Conservation (phyloP, 1,284 basidiomycete species). For the Coriolopsis trogii region DNA sequence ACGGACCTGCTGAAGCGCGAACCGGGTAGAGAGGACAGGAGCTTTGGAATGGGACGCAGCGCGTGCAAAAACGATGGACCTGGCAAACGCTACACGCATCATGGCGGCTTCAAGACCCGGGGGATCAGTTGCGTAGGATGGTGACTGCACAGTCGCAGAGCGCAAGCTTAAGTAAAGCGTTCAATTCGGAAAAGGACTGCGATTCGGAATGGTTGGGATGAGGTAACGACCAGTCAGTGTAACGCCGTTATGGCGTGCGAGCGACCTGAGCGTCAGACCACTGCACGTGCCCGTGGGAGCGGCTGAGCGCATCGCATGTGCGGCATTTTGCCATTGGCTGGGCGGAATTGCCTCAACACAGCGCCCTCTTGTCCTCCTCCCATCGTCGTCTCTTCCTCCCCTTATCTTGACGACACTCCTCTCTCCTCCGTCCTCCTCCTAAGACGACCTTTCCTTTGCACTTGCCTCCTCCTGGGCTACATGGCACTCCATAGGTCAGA, state of each 20-base stretch:
- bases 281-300: too few relatives aligned
- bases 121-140: not conserved
- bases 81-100: slow-evolving; percentile 25
- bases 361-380: slow-evolving; percentile 11
- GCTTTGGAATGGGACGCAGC: not conserved
- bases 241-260: slow-evolving; percentile 15
- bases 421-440: slow-evolving; percentile 1
- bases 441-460: too few relatives aligned
- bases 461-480: not conserved
- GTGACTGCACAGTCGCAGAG: not conserved
- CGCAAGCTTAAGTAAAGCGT: too few relatives aligned
- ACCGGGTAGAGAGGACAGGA: slow-evolving; percentile 8
- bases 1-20: slow-evolving; percentile 29
- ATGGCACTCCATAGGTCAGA: slow-evolving; percentile 8
- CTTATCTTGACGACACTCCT: not conserved
- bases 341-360: slow-evolving; percentile 39
- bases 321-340: slow-evolving; percentile 37
- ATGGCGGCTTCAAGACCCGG: slow-evolving; percentile 16
- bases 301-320: slow-evolving; percentile 5
- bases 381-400: slow-evolving; percentile 8
- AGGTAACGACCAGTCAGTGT: slow-evolving; percentile 8
- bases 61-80: slow-evolving; percentile 7
- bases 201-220: not conserved
- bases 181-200: not conserved
- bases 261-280: not conserved